Evolutionary conservation across 768 basidiomycete genomes (phyloP), one percentile per base, ranked within the genome.

Genomic region (Tremella mesenterica): DNA sequence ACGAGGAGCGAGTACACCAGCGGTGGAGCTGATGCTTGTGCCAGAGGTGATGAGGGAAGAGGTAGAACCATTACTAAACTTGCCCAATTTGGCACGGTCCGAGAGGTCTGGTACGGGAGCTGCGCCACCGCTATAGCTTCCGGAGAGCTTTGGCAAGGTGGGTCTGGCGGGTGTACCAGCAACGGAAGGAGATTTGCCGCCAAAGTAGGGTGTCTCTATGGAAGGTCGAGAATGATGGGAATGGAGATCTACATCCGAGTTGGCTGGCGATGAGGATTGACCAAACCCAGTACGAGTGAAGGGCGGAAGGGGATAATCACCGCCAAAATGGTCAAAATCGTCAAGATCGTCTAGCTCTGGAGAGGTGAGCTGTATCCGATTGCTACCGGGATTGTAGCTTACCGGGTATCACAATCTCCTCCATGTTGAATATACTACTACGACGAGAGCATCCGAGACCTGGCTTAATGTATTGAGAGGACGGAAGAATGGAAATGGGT

Each of bases 11-110:
- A 65, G 46, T 34, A 64, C 63, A 3, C 62, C 62, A 4, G 64
- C 41, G 0, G 48, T 49, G 0, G 59, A 61, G 18, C 55, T 46
- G 25, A 65, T 62, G 21, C 59, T 58, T 2, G 59, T 63, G 12
- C 62, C 62, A 21, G 64, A 14, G 18, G 57, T 59, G 23, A 58
- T 44, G 21, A 69, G 29, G 6, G 61, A 63, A 2, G 67, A 52
- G 1, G 59, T 54, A 7, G 67, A 69, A 18, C 67, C 67, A 52
- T 69, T 69, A 30, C 57, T 64, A 48, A 65, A 57, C 47, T 69
- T 63, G 1, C 61, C 64, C 12, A 69, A 33, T 26, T 50, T 49
- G 1, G 46, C 34, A 26, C 59, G 34, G 16, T 63, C 64, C 13
- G 54, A 52, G 14, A 33, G 14, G 6, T 48, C 44, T 25, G 51